Base-by-base conservation (phyloP, 2,329 filamentous ascomycete genomes). In the Arthrobotrys musiformis region DNA sequence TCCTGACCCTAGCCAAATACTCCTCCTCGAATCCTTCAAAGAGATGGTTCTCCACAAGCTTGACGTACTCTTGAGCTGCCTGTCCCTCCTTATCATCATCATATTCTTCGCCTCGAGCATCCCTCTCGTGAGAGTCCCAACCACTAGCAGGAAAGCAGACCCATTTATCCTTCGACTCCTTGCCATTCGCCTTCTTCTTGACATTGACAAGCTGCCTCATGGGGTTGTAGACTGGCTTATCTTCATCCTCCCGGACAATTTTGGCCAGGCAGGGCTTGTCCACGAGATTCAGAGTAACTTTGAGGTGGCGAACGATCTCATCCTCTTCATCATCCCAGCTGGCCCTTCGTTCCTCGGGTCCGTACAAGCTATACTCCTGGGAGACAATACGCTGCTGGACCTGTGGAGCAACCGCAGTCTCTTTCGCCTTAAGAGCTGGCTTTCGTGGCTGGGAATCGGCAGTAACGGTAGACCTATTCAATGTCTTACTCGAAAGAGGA, bases 171-270 rank as follows among this genome's bases (percentile, higher is more conserved):
- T 58, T 17, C 15, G 19, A 15, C 54, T 40, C n/a, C n/a, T n/a
- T n/a, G n/a, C n/a, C n/a, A n/a, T n/a, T n/a, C n/a, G n/a, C n/a
- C n/a, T n/a, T n/a, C n/a, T n/a, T n/a, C n/a, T n/a, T n/a, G n/a
- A n/a, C n/a, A n/a, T n/a, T 40, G 4, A 26, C 8, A 11, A 58
- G 54, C 17, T 58, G 54, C 9, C 54, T 58, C 54, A 58, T 58
- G 17, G 54, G 54, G 22, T 58, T 58, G 9, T 58, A 58, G 19
- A 26, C 19, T 15, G 13, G 54, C 15, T n/a, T 26, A 3, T 58
- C n/a, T 19, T 56, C 28, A 8, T 35, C 17, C 7, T 56, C 50
- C 13, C 22, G 11, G 50, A 22, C 4, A 35, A 22, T 0, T 13
- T 35, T 35, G 4, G 7, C n/a, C 9, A 33, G 50, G 26, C 24